These are phyloP conservation scores for Cornus kousa DNA, from an alignment of 148 eudicot genomes.

Conservation along the genomic window DNA sequence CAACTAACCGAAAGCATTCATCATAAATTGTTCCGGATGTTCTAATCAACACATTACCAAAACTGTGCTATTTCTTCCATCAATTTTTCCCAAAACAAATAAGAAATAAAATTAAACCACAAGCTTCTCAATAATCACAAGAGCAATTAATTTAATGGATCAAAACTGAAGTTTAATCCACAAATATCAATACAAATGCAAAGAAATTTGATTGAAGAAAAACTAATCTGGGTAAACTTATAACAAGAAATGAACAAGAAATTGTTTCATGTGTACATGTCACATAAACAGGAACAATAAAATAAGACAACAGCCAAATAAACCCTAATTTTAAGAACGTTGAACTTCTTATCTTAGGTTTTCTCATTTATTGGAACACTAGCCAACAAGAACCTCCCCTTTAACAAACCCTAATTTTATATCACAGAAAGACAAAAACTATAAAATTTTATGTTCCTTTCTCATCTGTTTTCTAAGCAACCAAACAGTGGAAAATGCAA, in stretches of 20 bases:
- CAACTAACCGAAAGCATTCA: too few species aligned
- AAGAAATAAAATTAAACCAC: too few species aligned
- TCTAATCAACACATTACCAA: background rate
- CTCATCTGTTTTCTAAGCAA: background rate
- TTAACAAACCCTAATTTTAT: background rate
- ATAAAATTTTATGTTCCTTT: background rate
- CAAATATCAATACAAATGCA: background rate
- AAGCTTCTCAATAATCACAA: background rate
- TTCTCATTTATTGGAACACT: background rate
- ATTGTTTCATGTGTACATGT: background rate
- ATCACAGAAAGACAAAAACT: background rate
- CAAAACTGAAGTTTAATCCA: constrained; percentile 1
- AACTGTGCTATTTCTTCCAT: background rate
- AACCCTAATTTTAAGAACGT: too few species aligned
- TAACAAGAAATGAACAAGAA: background rate
- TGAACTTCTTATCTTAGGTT: background rate
- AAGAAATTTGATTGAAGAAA: too few species aligned
- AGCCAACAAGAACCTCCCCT: constrained; percentile 1
- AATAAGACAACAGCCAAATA: too few species aligned
- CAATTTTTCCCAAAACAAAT: too few species aligned
- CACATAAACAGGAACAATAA: background rate
- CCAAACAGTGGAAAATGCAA: constrained; percentile 2
- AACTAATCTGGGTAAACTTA: too few species aligned
- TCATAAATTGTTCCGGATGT: too few species aligned
- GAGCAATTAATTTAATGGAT: background rate